These are phyloP conservation scores for Eremothecium cymbalariae DNA, from an alignment of 1,139 yeast genomes.

Conservation along the genomic window DNA sequence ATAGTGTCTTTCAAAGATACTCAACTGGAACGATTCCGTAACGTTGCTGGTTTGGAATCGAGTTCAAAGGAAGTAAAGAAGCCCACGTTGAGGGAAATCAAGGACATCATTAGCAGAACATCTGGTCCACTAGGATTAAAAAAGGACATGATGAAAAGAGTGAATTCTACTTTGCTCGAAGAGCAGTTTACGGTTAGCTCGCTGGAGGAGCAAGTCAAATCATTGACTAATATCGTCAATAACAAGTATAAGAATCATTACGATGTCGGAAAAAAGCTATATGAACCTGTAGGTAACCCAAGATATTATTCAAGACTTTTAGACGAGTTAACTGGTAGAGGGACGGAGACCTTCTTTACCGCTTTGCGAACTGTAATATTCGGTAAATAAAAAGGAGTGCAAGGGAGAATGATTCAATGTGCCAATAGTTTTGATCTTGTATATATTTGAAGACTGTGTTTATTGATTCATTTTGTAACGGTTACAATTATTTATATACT, in stretches of 20 bases:
- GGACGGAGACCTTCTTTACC: constrained; percentile 54
- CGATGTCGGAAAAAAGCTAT: constrained; percentile 54
- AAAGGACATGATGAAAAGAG: constrained; percentile 30
- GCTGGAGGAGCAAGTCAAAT: constrained; percentile 50
- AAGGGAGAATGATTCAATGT: too few relatives aligned
- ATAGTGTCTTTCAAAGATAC: constrained; percentile 59
- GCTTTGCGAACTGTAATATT: constrained; percentile 64
- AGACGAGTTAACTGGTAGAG: constrained; percentile 65
- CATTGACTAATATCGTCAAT: constrained; percentile 50
- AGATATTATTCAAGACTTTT: constrained; percentile 63
- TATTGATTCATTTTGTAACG: neutral
- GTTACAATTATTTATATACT: neutral
- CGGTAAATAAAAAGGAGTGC: constrained; percentile 51
- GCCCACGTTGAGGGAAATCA: constrained; percentile 29
- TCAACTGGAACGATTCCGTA: constrained; percentile 51
- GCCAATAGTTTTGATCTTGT: too few relatives aligned
- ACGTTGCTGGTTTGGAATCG: constrained; percentile 38
- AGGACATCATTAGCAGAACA: constrained; percentile 31
- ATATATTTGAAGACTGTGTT: neutral
- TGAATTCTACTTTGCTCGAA: constrained; percentile 35
- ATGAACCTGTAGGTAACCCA: constrained; percentile 77
- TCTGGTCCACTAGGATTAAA: constrained; percentile 31
- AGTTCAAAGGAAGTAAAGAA: constrained; percentile 26
- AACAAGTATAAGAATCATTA: constrained; percentile 60
- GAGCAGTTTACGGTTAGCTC: constrained; percentile 42